Evolutionary conservation across 2,329 filamentous ascomycete genomes (phyloP).

Genomic region (Pyrenophora graminea): DNA sequence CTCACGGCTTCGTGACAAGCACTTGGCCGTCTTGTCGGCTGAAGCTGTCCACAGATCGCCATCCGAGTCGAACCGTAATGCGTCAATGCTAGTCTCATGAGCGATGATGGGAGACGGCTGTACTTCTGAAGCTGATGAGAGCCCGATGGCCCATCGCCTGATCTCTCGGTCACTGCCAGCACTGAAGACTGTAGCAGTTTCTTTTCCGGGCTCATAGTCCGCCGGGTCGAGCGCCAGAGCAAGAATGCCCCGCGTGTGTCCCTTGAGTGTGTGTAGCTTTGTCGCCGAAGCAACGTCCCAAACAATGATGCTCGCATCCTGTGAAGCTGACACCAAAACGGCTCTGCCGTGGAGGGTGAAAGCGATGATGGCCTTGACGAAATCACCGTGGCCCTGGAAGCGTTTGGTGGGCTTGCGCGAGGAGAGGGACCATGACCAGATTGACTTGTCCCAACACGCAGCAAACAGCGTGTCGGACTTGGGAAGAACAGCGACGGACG

Average conservation of each 20-base stretch:
- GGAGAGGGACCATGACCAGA: slow-evolving; percentile 78
- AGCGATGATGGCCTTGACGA: slow-evolving; percentile 80
- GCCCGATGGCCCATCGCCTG: slow-evolving; percentile 69
- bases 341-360: slow-evolving; percentile 64
- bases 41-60: slow-evolving; percentile 90
- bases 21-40: slow-evolving; percentile 85
- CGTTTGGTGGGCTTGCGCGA: slow-evolving; percentile 52
- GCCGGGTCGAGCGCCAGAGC: slow-evolving; percentile 74
- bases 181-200: slow-evolving; percentile 67
- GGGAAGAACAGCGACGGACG: slow-evolving; percentile 40
- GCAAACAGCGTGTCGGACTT: slow-evolving; percentile 68
- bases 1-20: slow-evolving; percentile 68
- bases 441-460: slow-evolving; percentile 90
- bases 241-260: slow-evolving; percentile 77
- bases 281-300: slow-evolving; percentile 75
- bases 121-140: slow-evolving; percentile 27
- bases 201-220: slow-evolving; percentile 28
- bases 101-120: slow-evolving; percentile 65
- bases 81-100: slow-evolving; percentile 91
- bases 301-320: slow-evolving; percentile 63
- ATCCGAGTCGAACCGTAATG: slow-evolving; percentile 71
- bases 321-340: slow-evolving; percentile 53
- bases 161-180: slow-evolving; percentile 69
- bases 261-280: slow-evolving; percentile 76
- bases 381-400: slow-evolving; percentile 82